Evolutionary conservation across 352 stramenopile genomes (phyloP).

Genomic region (Peronospora belbahrii): DNA sequence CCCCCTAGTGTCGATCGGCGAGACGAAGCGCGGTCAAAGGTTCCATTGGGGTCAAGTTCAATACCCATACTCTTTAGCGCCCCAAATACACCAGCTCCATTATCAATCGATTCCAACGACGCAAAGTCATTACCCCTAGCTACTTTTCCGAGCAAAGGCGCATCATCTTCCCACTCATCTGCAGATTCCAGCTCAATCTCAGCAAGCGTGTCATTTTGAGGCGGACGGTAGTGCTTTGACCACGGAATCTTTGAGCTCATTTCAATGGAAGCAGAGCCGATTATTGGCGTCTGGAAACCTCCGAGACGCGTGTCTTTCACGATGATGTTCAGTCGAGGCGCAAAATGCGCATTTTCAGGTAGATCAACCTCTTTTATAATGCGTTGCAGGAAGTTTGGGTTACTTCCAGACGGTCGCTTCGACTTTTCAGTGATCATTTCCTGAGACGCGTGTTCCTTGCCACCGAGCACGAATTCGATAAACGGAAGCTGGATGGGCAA

Average conservation of each 20-base stretch:
- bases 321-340: conserved; percentile 84
- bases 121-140: conserved; percentile 17
- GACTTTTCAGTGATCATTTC: conserved; percentile 86
- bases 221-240: conserved; percentile 65
- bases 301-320: conserved; percentile 85
- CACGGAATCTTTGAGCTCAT: conserved; percentile 81
- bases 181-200: conserved; percentile 62
- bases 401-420: conserved; percentile 64
- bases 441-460: conserved; percentile 64
- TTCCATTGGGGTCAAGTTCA: conserved; percentile 57
- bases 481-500: conserved; percentile 83
- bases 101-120: conserved; percentile 47
- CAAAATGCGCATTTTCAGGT: conserved; percentile 84
- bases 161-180: conserved; percentile 48
- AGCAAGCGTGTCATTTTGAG: conserved; percentile 56
- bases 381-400: conserved; percentile 87
- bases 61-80: conserved; percentile 81
- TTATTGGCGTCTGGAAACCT: conserved; percentile 76
- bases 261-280: conserved; percentile 79
- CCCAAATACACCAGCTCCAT: conserved; percentile 78
- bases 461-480: conserved; percentile 83
- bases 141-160: conserved; percentile 34
- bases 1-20: conserved; percentile 39
- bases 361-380: conserved; percentile 85
- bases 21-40: conserved; percentile 49